Base-by-base conservation (phyloP, 495 filamentous ascomycete species). In the Penicillium manginii region DNA sequence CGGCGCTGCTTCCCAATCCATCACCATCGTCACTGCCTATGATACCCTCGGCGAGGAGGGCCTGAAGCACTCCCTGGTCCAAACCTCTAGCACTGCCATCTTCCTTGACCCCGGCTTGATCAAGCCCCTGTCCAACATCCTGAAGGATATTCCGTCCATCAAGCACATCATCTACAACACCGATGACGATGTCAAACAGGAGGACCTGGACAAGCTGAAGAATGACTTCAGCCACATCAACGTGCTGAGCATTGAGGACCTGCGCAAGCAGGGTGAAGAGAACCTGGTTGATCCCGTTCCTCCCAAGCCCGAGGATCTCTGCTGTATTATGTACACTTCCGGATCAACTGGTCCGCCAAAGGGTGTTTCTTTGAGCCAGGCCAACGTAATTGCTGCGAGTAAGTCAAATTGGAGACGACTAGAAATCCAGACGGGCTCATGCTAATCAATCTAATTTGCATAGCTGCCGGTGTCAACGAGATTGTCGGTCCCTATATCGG, bases 251-350 rank as follows among this genome's bases (percentile, higher is more conserved):
- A 88, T 94, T 62, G 91, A 96, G 52, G 92, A 97, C 40, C 77
- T 98, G 57, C 73, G 84, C 59, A 87, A 94, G 75, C 77, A 90
- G 43, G 94, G 94, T 65, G 83, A 92, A 72, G 86, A 91, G 59
- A 94, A 96, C 68, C 86, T 84, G 9, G 84, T 86, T 46, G 93
- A 97, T 9, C 85, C 91, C 17, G 86, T 91, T 17, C 89, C 92
- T 39, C 93, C 94, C 3, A 74, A 79, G 23, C 83, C 91, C 2
- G 91, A 97, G 50, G 93, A 97, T 70, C 84, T 98, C 12, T 94
- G 90, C 82, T 97, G 94, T 71, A 96, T 98, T 73, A 98, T 98
- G 94, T 98, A 98, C 80, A 98, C 94, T 2, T 98, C 94, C 31
- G 94, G 94, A 43, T 96, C 93, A n/a, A 98, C 94, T 4, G 94